Evolutionary conservation across 2,329 filamentous ascomycete genomes (phyloP), one percentile per base, ranked within the genome.

Genomic region (Fusarium torreyae): DNA sequence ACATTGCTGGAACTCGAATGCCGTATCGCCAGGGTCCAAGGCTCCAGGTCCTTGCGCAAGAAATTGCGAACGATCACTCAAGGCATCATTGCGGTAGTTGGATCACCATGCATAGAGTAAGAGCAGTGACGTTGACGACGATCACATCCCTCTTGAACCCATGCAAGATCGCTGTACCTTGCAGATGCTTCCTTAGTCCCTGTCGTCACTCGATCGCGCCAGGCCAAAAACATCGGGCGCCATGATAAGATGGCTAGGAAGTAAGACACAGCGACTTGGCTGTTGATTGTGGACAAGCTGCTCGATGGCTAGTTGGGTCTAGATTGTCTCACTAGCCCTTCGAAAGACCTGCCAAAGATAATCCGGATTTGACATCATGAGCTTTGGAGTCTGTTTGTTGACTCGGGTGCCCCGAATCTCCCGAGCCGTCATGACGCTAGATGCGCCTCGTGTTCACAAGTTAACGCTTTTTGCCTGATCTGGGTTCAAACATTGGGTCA

Each of bases 91-190:
- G n/a, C 22, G 14, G n/a, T 20, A 15, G n/a, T 34, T 24, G 18
- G 20, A 14, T 26, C 9, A 13, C 20, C 18, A 22, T 15, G 17
- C 15, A 14, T 3, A 28, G 34, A 43, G 18, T 18, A n/a, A 15
- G 42, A 42, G 26, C 14, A 11, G n/a, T 46, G n/a, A 15, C 18
- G 7, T 28, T 36, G 50, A 50, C 50, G 13, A 40, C 31, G 7
- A 31, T 60, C 26, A n/a, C 34, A 46, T 64, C 53, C 36, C 36
- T 20, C 20, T 13, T 40, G 28, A 18, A 24, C 38, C 42, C 50
- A 38, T 38, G 28, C 44, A 54, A 31, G n/a, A 22, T 44, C 20
- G 42, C 38, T 40, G 50, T 49, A n/a, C 38, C 45, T 31, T 56
- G 24, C 22, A 42, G 31, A 34, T 53, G 28, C 33, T 66, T 48